Conservation (phyloP, 805 yeast species). For the Kuraishia piskuri region DNA sequence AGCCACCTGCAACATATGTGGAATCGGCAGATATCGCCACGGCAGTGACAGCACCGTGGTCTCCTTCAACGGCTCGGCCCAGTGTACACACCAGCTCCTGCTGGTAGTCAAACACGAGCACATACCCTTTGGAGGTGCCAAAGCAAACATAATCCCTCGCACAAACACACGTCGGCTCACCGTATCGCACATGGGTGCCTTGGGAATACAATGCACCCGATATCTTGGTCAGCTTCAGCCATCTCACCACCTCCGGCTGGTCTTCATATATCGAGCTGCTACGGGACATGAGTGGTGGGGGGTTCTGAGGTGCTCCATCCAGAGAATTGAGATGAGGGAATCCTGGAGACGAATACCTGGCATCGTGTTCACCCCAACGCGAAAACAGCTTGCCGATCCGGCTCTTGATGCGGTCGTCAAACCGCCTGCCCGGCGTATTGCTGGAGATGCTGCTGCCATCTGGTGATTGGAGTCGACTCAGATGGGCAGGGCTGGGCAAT, state of each 20-base stretch:
- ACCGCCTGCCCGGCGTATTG: not conserved
- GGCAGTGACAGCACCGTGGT: slow-evolving; percentile 41
- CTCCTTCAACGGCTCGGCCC: slow-evolving; percentile 15
- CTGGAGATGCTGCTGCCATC: not conserved
- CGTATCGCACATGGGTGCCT: slow-evolving; percentile 24
- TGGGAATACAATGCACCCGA: slow-evolving; percentile 12
- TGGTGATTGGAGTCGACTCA: not conserved
- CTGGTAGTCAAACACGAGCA: slow-evolving; percentile 59
- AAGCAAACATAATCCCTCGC: slow-evolving; percentile 42
- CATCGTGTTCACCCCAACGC: not conserved
- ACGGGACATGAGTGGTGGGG: not conserved
- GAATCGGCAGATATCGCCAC: slow-evolving; percentile 63
- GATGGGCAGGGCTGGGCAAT: not conserved
- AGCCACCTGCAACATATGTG: slow-evolving; percentile 61
- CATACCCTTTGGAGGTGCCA: slow-evolving; percentile 63
- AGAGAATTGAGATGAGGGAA: not conserved
- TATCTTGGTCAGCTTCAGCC: slow-evolving; percentile 20
- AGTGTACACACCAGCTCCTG: slow-evolving; percentile 47
- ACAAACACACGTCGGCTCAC: slow-evolving; percentile 39
- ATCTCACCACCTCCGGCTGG: slow-evolving; percentile 13
- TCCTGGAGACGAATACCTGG: not conserved
- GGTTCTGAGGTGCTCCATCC: not conserved
- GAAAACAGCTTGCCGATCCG: slow-evolving; percentile 1
- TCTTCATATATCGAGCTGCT: not conserved
- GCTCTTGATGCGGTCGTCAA: slow-evolving; percentile 3